Evolutionary conservation across 257 asterid species (phyloP), one percentile per base, ranked within the genome.

Genomic region (Fraxinus cuspidata): DNA sequence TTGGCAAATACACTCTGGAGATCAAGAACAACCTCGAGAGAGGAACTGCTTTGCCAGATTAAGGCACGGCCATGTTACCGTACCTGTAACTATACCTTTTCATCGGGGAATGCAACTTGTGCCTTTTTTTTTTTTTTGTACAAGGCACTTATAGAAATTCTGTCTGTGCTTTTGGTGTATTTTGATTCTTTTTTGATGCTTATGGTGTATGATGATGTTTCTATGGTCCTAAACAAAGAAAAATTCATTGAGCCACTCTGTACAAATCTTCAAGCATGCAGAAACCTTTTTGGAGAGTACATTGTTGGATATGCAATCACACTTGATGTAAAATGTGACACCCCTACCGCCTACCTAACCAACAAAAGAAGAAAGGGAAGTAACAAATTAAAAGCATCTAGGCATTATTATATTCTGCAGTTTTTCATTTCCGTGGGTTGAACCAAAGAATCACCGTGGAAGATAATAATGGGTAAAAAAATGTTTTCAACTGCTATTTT

Each of bases 1-100:
- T 94, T 72, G 99, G 97, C 73, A 91, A 92, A 75, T 94, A 94
- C 89, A 92, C 96, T 29, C 77, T 92, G 82, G 99, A 94, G 91
- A 94, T 94, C 85, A 94, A 91, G 96, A 92, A 94, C 90, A 92
- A 92, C 80, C 97, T 92, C 21, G 99, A 94, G 87, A 86, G 94
- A 78, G 92, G 92, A 84, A 88, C 92, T 72, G 92, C 90, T 51
- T 81, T 88, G 70, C 92, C 90, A 31, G 94, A 89, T 80, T 89
- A 31, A 89, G 77, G 76, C 75, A 68, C 70, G 31, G 3, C 28
- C 25, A 21, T 58, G 58, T 34, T 23, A 16, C 12, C 25, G 64
- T 37, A 40, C 19, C 25, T 71, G 37, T 32, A 38, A 42, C 23
- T 23, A 31, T 40, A 42, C 38, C 12, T 25, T 13, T 18, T 70